These are phyloP conservation scores for Monosporascus ibericus DNA, from an alignment of 2,329 filamentous ascomycete species.

Conservation along the genomic window DNA sequence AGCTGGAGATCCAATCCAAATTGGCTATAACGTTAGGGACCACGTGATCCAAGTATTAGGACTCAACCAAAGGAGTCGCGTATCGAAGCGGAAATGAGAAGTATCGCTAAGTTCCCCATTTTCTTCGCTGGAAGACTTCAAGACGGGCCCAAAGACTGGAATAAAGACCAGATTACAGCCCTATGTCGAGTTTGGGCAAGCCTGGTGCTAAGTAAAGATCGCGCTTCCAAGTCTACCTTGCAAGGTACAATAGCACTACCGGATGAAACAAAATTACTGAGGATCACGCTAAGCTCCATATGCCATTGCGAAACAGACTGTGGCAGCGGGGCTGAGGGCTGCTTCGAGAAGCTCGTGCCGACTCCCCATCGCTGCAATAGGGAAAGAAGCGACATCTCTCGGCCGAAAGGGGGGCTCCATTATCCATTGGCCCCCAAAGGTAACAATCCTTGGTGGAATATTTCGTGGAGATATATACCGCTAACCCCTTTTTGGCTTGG, in stretches of 20 bases:
- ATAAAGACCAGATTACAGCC: no score
- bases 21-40: no score
- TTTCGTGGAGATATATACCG: no score
- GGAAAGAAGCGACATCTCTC: background rate
- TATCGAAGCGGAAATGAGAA: no score
- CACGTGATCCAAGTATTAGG: no score
- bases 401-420: background rate
- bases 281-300: background rate
- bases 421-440: background rate
- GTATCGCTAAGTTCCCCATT: no score
- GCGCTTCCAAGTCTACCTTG: background rate
- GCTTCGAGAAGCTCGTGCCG: background rate
- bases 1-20: no score
- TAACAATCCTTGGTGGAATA: no score
- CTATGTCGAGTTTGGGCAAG: no score
- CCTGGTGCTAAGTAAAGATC: background rate
- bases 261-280: background rate
- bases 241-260: background rate
- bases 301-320: background rate
- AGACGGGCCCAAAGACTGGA: background rate
- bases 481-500: no score
- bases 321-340: background rate
- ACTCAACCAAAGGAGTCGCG: no score
- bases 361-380: background rate
- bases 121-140: background rate